Conservation (phyloP, 2,329 filamentous ascomycete genomes). For the Scopulariopsis brevicaulis region DNA sequence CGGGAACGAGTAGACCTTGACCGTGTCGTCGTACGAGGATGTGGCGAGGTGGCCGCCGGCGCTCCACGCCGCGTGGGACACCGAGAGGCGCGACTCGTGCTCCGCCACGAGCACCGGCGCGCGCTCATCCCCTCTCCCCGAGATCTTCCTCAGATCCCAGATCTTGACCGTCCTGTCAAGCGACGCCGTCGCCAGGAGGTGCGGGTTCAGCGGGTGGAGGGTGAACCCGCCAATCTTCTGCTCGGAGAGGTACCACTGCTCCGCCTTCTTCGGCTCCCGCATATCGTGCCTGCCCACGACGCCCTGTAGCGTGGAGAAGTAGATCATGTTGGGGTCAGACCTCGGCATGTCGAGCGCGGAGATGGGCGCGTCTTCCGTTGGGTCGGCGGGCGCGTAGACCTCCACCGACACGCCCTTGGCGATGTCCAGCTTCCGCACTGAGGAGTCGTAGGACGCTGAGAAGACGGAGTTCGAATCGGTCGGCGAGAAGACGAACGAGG, state of each 20-base stretch:
- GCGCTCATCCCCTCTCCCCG: slow-evolving; percentile 48
- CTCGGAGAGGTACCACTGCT: slow-evolving; percentile 63
- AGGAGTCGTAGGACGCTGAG: slow-evolving; percentile 86
- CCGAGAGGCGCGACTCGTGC: slow-evolving; percentile 71
- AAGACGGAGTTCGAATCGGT: slow-evolving; percentile 65
- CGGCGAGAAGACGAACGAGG: slow-evolving; percentile 68
- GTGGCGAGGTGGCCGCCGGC: slow-evolving; percentile 77
- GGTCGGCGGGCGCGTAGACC: slow-evolving; percentile 63
- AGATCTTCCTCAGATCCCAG: slow-evolving; percentile 82
- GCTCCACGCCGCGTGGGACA: slow-evolving; percentile 90
- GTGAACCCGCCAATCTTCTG: slow-evolving; percentile 96
- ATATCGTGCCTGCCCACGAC: slow-evolving; percentile 72
- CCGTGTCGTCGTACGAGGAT: slow-evolving; percentile 85
- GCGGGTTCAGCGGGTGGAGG: slow-evolving; percentile 65
- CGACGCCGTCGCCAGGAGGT: slow-evolving; percentile 80
- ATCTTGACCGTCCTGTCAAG: slow-evolving; percentile 82
- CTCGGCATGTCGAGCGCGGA: slow-evolving; percentile 73
- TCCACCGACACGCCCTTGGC: slow-evolving; percentile 69
- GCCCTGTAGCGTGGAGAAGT: slow-evolving; percentile 82
- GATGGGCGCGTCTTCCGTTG: slow-evolving; percentile 63
- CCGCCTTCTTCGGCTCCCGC: slow-evolving; percentile 46
- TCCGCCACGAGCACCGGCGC: slow-evolving; percentile 59
- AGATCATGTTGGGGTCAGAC: slow-evolving; percentile 59
- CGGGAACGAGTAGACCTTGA: slow-evolving; percentile 81
- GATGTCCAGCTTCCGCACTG: slow-evolving; percentile 78